Evolutionary conservation across 2,329 filamentous ascomycete species (phyloP).

Genomic region (Pseudogymnoascus sp.): DNA sequence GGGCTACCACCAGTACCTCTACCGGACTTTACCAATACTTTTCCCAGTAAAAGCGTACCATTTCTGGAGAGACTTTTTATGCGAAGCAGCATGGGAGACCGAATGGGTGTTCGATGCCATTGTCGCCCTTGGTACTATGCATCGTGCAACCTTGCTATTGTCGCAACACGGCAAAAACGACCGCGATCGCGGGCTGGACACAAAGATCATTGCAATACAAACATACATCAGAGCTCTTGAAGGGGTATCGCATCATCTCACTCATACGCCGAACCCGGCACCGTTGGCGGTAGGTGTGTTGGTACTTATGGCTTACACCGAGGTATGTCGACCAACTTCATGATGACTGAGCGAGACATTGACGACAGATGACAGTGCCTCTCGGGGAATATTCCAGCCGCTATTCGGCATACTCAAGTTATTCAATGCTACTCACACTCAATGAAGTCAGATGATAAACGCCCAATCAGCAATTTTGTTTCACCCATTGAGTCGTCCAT

Average conservation of each 20-base stretch:
- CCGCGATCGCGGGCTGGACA: slow-evolving; percentile 15
- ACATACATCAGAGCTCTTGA: slow-evolving; percentile 17
- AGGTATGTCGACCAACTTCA: not conserved
- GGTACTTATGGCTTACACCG: not conserved
- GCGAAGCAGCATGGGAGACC: slow-evolving; percentile 20
- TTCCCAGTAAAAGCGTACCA: slow-evolving; percentile 16
- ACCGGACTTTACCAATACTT: slow-evolving; percentile 17
- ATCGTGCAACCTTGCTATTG: slow-evolving; percentile 18
- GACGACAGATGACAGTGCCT: not conserved
- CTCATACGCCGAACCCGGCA: not conserved
- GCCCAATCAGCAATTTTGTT: no score
- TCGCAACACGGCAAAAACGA: slow-evolving; percentile 16
- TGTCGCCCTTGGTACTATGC: slow-evolving; percentile 19
- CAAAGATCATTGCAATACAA: slow-evolving; percentile 19
- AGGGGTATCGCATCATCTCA: slow-evolving; percentile 13
- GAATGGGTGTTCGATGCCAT: slow-evolving; percentile 22
- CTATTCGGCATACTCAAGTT: not conserved
- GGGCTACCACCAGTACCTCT: slow-evolving; percentile 21
- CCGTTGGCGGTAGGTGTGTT: not conserved
- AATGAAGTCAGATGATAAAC: not conserved
- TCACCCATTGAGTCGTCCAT: no score
- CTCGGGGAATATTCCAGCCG: not conserved
- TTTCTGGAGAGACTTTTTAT: slow-evolving; percentile 21
- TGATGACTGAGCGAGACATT: not conserved
- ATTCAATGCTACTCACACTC: not conserved